A percentile compares a stretch with the other conserved stretches of the same genome.
Evolutionary conservation across 2,329 filamentous ascomycete species (phyloP).

Genomic region (Trichoderma arundinaceum): DNA sequence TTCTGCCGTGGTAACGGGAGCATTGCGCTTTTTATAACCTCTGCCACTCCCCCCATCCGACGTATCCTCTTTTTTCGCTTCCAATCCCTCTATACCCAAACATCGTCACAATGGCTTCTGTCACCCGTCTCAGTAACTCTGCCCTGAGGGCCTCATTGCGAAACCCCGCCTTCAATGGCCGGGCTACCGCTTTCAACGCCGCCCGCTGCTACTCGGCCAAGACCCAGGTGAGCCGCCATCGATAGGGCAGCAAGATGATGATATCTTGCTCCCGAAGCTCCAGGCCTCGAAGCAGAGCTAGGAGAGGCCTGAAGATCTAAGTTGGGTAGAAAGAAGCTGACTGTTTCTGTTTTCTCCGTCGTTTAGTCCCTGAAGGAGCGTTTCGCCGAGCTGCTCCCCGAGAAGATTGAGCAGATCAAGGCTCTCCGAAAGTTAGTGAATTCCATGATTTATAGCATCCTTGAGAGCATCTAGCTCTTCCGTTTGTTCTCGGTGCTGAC

Average conservation of each 20-base stretch:
- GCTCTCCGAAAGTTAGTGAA: constrained; percentile 83
- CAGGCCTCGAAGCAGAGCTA: neutral
- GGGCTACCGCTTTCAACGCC: constrained; percentile 77
- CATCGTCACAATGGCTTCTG: constrained; percentile 72
- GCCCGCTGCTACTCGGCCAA: constrained; percentile 93
- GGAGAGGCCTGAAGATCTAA: neutral
- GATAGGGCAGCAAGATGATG: neutral
- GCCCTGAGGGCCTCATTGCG: constrained; percentile 79
- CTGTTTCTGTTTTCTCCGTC: constrained; percentile 22
- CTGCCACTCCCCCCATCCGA: constrained; percentile 41
- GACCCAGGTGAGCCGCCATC: constrained; percentile 68
- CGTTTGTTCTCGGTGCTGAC: constrained; percentile 34
- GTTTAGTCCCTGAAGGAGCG: constrained; percentile 92
- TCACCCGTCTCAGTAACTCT: constrained; percentile 79
- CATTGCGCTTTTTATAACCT: constrained; percentile 47
- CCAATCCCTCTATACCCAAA: constrained; percentile 26
- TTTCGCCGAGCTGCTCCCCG: constrained; percentile 93
- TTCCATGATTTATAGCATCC: neutral
- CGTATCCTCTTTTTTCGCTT: constrained; percentile 38
- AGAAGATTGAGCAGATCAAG: constrained; percentile 99
- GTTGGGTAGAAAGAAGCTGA: constrained; percentile 30
- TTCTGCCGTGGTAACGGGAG: constrained; percentile 28
- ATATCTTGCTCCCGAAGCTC: constrained; percentile 4
- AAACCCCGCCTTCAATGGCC: constrained; percentile 70
- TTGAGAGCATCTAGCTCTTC: constrained; percentile 33